These are phyloP conservation scores for Erysimum pusillum DNA, from an alignment of 441 rosid genomes.

Conservation along the genomic window DNA sequence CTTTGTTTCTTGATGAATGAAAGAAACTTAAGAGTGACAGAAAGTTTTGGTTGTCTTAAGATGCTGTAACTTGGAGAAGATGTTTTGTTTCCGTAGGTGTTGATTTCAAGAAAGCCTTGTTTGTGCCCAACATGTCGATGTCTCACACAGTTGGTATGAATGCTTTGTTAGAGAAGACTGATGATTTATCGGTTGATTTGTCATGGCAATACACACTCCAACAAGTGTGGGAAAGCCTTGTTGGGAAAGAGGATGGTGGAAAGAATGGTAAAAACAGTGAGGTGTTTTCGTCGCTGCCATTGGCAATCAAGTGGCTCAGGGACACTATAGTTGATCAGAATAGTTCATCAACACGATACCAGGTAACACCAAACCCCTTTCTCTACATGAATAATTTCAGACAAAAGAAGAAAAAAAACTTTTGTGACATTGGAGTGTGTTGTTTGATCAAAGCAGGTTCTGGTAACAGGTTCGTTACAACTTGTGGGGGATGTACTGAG, in stretches of 20 bases:
- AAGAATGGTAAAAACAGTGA: no score
- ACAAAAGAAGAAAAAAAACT: background rate
- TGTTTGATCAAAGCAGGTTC: constrained; percentile 59
- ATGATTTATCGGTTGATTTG: constrained; percentile 77
- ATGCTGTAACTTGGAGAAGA: constrained; percentile 10
- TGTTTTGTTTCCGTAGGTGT: constrained; percentile 56
- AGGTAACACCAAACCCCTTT: no score
- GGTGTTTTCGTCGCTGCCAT: no score
- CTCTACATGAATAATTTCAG: no score
- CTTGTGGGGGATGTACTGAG: constrained; percentile 91
- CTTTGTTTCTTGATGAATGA: constrained; percentile 29
- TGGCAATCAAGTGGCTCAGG: no score
- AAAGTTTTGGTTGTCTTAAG: no score
- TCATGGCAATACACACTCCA: constrained; percentile 93
- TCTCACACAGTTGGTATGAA: constrained; percentile 80
- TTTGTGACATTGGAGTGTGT: background rate
- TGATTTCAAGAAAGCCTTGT: constrained; percentile 84
- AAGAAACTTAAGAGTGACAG: no score
- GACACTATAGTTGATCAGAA: no score
- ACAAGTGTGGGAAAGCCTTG: constrained; percentile 84
- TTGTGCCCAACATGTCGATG: constrained; percentile 88
- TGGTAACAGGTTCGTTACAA: constrained; percentile 91
- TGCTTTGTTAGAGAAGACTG: constrained; percentile 45
- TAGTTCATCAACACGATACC: no score
- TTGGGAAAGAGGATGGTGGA: constrained; percentile 60